Conservation (phyloP, 805 yeast genomes). For the Wickerhamiella alocasiicola region DNA sequence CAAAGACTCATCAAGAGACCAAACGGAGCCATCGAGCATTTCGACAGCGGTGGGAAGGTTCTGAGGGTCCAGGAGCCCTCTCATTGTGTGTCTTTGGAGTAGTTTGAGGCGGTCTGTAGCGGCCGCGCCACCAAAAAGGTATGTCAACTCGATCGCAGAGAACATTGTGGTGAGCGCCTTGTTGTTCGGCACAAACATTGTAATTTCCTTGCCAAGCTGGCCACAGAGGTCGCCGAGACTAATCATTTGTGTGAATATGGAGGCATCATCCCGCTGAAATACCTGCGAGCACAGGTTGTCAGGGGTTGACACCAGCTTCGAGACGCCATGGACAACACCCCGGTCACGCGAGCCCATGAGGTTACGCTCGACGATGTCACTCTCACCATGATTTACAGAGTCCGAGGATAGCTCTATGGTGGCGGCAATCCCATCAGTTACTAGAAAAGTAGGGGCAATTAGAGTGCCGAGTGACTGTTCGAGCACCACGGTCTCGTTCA, state of each 20-base stretch:
- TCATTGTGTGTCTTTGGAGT: slow-evolving; percentile 13
- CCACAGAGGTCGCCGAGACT: slow-evolving; percentile 6
- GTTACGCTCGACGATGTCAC: slow-evolving; percentile 18
- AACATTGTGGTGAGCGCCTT: slow-evolving; percentile 12
- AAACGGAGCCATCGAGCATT: slow-evolving; percentile 16
- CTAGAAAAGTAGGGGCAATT: slow-evolving; percentile 11
- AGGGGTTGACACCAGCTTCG: slow-evolving; percentile 17
- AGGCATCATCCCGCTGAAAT: slow-evolving; percentile 11
- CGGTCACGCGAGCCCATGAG: slow-evolving; percentile 19
- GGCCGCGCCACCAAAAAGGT: slow-evolving; percentile 17
- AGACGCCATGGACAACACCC: slow-evolving; percentile 21
- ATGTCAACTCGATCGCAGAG: slow-evolving; percentile 13
- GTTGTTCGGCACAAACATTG: slow-evolving; percentile 17
- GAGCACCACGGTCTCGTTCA: slow-evolving; percentile 19
- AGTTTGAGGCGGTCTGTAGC: slow-evolving; percentile 14
- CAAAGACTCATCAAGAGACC: slow-evolving; percentile 8
- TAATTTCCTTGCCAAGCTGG: slow-evolving; percentile 2
- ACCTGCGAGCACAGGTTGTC: slow-evolving; percentile 13
- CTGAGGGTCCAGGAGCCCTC: slow-evolving; percentile 9
- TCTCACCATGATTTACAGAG: slow-evolving; percentile 16
- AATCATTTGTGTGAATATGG: slow-evolving; percentile 14
- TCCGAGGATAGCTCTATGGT: slow-evolving; percentile 13
- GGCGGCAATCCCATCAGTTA: slow-evolving; percentile 16
- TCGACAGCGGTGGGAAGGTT: slow-evolving; percentile 11
- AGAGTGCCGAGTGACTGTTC: slow-evolving; percentile 2